Conservation (phyloP, 495 filamentous ascomycete species). For the Amniculicola lignicola region DNA sequence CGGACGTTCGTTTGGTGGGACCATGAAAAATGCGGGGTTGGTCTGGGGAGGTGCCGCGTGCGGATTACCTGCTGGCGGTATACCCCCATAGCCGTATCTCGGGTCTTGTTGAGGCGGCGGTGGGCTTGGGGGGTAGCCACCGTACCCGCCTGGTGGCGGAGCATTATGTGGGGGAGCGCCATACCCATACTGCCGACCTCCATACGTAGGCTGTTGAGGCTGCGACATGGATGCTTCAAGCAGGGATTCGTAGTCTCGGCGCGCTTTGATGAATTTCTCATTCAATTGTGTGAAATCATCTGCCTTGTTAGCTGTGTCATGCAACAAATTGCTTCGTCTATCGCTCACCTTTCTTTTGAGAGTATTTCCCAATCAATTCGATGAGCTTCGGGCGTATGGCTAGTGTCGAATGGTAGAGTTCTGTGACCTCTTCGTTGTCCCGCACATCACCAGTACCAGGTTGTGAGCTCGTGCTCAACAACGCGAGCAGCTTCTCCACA, state of each 20-base stretch:
- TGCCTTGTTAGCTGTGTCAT: constrained; percentile 39
- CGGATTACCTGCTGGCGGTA: constrained; percentile 5
- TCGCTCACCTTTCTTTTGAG: constrained; percentile 87
- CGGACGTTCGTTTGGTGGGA: constrained; percentile 36
- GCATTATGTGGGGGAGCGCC: constrained; percentile 32
- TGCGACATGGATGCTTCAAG: constrained; percentile 91
- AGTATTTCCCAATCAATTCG: constrained; percentile 98
- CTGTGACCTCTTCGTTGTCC: constrained; percentile 75
- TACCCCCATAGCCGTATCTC: constrained; percentile 35
- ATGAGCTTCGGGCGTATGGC: constrained; percentile 96
- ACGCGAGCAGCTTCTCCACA: constrained; percentile 90
- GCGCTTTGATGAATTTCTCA: constrained; percentile 98
- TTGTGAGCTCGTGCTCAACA: constrained; percentile 76
- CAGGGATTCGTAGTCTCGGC: constrained; percentile 92
- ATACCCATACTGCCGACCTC: constrained; percentile 41
- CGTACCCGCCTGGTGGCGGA: constrained; percentile 15
- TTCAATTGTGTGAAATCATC: constrained; percentile 98
- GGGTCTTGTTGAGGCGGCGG: constrained; percentile 37
- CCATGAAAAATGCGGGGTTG: constrained; percentile 35
- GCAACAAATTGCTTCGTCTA: background rate
- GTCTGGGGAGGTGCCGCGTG: constrained; percentile 30
- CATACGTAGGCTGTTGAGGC: constrained; percentile 39
- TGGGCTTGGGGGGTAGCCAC: constrained; percentile 22
- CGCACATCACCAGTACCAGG: constrained; percentile 37
- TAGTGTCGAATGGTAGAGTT: constrained; percentile 87